Evolutionary conservation across 208 protist species (phyloP), one percentile per base, ranked within the genome.

Genomic region (Leishmania amazonensis): DNA sequence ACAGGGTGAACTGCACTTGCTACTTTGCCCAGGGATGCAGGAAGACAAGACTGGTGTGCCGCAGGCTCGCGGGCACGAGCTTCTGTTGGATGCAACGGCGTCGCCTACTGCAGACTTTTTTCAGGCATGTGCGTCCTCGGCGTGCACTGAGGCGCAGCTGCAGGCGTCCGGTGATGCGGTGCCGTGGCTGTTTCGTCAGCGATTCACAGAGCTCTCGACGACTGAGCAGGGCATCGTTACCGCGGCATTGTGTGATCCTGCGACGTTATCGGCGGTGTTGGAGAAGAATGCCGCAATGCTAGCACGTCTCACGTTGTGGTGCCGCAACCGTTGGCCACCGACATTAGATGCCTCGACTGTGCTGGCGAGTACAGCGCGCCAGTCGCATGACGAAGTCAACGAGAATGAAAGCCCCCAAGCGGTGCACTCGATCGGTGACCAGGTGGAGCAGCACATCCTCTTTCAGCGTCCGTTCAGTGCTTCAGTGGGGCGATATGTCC

Each of bases 401-500:
- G 31, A 24, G n/a, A 71, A 24, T 17, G 21, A n/a, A 7, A 38
- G 9, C 5, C 19, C 57, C 31, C 38, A 80, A 9, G 58, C 3
- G 15, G 45, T 15, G 28, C 28, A 80, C 35, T 65, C 75, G 2
- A 53, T 89, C 19, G 64, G 81, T 42, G 62, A 82, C 13, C 54
- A 58, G 7, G 67, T 95, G 11, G 83, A 90, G 35, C 74, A 90
- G 21, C 58, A 67, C 54, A 83, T 88, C 6, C 83, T 94, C 57
- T 84, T 88, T 57, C 49, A 79, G 9, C 65, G 78, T 2, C 81
- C 88, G 4, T 94, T 94, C 80, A 81, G 64, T 35, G 83, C 86
- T 8, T 17, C 83, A 17, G 83, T 91, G 8, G 92, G 85, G 17
- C 92, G 91, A 42, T 95, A 90, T 73, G 76, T 95, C 13, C 86